Evolutionary conservation across 441 rosid species (phyloP).

Genomic region (Gossypium gossypioides): DNA sequence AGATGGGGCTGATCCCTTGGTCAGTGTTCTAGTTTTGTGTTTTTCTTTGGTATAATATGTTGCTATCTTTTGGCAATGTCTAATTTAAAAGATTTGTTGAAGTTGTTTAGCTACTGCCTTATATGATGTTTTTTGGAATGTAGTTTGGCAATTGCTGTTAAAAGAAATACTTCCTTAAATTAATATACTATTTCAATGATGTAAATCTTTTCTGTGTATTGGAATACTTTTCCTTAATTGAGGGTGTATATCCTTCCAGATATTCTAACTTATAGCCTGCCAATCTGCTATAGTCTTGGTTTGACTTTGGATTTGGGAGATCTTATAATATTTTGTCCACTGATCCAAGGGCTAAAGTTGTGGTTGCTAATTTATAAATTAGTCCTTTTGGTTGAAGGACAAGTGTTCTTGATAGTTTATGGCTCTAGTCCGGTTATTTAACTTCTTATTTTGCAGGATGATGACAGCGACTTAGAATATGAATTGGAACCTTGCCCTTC

Average conservation of each 20-base stretch:
- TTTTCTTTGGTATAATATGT: neutral
- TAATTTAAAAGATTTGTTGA: neutral
- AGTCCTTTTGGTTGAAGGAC: neutral
- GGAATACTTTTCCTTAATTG: conserved; percentile 2
- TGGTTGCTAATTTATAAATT: neutral
- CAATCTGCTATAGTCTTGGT: neutral
- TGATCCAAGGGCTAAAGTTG: neutral
- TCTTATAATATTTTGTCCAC: neutral
- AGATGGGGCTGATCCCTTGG: conserved; percentile 46
- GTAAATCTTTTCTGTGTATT: neutral
- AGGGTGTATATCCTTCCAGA: neutral
- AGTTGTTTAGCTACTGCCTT: neutral
- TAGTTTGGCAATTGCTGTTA: neutral
- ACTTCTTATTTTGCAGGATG: conserved; percentile 46
- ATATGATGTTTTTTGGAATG: neutral
- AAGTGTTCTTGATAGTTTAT: neutral
- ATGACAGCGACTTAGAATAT: conserved; percentile 79
- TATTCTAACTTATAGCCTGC: neutral
- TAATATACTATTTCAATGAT: neutral
- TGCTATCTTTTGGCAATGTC: neutral
- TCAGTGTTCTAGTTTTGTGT: conserved; percentile 15
- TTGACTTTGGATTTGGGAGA: neutral
- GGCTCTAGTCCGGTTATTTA: neutral
- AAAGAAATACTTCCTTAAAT: neutral
- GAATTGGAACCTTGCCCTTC: conserved; percentile 78